A percentile compares a stretch with the other conserved stretches of the same genome.
Conservation (phyloP, 495 filamentous ascomycete genomes). For the Daldinia bambusicola region DNA sequence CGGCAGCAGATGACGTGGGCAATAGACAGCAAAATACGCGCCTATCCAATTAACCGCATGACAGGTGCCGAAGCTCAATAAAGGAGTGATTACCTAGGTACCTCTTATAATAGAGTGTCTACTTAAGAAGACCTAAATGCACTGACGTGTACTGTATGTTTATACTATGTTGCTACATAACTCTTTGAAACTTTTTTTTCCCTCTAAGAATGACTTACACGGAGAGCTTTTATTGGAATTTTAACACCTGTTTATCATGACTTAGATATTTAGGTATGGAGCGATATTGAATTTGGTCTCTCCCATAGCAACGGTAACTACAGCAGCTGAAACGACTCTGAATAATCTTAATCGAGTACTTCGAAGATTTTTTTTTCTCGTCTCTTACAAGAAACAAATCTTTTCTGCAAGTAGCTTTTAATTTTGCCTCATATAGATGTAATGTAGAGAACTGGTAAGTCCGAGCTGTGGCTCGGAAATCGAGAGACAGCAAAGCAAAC, state of each 20-base stretch:
- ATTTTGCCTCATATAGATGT: not conserved
- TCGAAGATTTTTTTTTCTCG: not conserved
- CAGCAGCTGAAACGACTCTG: not conserved
- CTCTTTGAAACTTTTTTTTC: not conserved
- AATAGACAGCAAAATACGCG: not conserved
- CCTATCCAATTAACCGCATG: not conserved
- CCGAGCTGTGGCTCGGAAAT: slow-evolving; percentile 36
- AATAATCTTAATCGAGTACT: not conserved
- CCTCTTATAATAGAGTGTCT: not conserved
- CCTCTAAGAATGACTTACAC: not conserved
- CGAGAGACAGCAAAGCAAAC: slow-evolving; percentile 3
- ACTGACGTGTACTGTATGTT: not conserved
- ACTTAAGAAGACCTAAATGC: not conserved
- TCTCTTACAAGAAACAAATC: not conserved
- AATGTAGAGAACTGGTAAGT: slow-evolving; percentile 16
- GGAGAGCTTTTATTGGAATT: slow-evolving; percentile 1
- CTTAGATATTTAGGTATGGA: not conserved
- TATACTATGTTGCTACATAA: not conserved
- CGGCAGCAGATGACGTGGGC: slow-evolving; percentile 14
- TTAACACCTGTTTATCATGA: not conserved
- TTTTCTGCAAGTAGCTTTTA: not conserved
- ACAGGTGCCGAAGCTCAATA: not conserved
- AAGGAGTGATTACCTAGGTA: not conserved
- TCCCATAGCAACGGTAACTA: not conserved
- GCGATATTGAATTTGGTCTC: slow-evolving; percentile 3